These are phyloP conservation scores for Colletotrichum sp. DNA, from an alignment of 2,329 filamentous ascomycete genomes.

Conservation along the genomic window DNA sequence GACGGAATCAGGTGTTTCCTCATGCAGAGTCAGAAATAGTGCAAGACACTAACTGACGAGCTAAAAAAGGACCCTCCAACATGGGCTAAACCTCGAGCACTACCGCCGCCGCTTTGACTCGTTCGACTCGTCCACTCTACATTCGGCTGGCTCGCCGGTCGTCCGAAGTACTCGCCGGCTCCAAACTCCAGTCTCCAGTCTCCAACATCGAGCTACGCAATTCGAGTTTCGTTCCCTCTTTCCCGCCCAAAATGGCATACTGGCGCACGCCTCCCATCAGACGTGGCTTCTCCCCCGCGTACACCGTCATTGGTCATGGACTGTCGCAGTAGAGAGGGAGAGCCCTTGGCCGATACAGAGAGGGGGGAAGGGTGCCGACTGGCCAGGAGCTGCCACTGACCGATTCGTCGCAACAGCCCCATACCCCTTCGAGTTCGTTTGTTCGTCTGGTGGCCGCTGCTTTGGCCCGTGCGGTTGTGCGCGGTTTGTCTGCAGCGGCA, in stretches of 20 bases:
- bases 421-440: not conserved
- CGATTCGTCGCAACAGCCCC: not conserved
- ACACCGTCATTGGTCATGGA: not conserved
- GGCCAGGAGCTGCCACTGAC: not conserved
- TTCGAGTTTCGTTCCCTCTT: not conserved
- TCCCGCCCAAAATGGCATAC: not conserved
- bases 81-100: not conserved
- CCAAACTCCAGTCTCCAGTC: not conserved
- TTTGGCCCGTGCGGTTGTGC: not conserved
- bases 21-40: not conserved
- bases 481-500: not conserved
- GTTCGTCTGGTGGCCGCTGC: not conserved
- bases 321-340: not conserved
- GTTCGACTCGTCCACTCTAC: not conserved
- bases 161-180: not conserved
- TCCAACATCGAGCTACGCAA: not conserved
- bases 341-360: not conserved
- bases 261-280: not conserved
- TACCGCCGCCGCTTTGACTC: conserved; percentile 4
- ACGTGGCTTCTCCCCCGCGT: not conserved
- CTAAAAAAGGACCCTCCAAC: not conserved
- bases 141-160: not conserved
- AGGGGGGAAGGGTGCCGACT: not conserved
- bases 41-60: not conserved
- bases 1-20: not conserved